phyloP scores from a whole-genome alignment of 495 filamentous ascomycete species.

The Penicillium cataractarum region DNA sequence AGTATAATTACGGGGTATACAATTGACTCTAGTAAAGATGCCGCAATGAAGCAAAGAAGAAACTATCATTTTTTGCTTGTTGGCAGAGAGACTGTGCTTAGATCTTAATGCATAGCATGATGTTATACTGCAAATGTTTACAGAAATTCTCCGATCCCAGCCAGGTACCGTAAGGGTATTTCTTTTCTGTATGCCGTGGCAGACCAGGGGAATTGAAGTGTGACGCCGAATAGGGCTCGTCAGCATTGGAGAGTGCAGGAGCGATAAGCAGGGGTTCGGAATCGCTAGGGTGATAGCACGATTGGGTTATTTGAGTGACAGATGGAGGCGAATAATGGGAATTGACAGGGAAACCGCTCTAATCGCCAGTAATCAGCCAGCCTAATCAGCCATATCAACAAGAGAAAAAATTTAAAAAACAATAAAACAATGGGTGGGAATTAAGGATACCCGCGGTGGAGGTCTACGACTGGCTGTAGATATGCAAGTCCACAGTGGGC shows the following conservation, averaged over 20 bases:
- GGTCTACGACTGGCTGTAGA: constrained; percentile 34
- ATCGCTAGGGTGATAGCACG: constrained; percentile 18
- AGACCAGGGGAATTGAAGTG: neutral
- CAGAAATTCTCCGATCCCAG: neutral
- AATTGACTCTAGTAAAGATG: neutral
- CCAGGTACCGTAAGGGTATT: neutral
- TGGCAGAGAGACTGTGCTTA: neutral
- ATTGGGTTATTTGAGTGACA: constrained; percentile 25
- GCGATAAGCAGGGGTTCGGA: constrained; percentile 22
- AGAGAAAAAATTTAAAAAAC: neutral
- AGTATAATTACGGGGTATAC: constrained; percentile 4
- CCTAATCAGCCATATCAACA: neutral
- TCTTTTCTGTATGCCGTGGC: neutral
- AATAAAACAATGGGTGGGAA: neutral
- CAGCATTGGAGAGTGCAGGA: neutral
- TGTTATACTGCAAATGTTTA: neutral
- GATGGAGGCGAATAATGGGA: constrained; percentile 36
- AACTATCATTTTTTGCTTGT: neutral
- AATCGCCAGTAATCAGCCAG: constrained; percentile 4
- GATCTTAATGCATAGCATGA: neutral
- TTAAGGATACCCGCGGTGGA: constrained; percentile 1
- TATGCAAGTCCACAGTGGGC: constrained; percentile 23
- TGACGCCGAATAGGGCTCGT: too few species aligned
- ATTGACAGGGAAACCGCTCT: constrained; percentile 8
- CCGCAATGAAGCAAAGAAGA: neutral